Evolutionary conservation across 1,284 basidiomycete genomes (phyloP).

Genomic region (Nidula niveotomentosa): DNA sequence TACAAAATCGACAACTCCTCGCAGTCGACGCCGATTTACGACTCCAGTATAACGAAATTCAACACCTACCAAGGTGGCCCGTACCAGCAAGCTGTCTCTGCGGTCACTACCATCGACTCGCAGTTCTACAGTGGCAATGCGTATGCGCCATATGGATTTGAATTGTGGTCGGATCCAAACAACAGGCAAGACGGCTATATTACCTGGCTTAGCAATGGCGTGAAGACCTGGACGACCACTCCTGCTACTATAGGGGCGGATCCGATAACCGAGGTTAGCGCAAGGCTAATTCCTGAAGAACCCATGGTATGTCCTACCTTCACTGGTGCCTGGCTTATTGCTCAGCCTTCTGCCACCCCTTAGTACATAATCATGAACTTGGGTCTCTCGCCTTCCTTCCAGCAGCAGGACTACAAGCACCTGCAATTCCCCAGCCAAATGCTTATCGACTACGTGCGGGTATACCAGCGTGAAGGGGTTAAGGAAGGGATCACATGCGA

Average conservation of each 20-base stretch:
- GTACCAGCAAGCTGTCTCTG: conserved; percentile 81
- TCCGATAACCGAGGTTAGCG: conserved; percentile 46
- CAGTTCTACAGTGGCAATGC: conserved; percentile 51
- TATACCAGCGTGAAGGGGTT: conserved; percentile 69
- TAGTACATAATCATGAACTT: conserved; percentile 78
- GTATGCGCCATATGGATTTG: conserved; percentile 67
- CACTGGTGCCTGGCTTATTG: too few species aligned
- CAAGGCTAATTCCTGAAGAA: conserved; percentile 72
- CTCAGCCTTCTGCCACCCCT: conserved; percentile 4
- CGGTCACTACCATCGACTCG: conserved; percentile 55
- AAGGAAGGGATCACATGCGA: conserved; percentile 61
- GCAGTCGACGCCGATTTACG: conserved; percentile 53
- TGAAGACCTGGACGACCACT: conserved; percentile 67
- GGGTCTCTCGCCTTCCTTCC: conserved; percentile 71
- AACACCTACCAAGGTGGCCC: conserved; percentile 78
- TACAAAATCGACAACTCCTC: conserved; percentile 62
- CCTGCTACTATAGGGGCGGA: conserved; percentile 63
- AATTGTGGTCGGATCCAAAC: conserved; percentile 71
- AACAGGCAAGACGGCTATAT: conserved; percentile 67
- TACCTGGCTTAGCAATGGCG: conserved; percentile 67
- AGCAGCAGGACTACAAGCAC: conserved; percentile 64
- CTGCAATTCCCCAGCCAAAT: conserved; percentile 69
- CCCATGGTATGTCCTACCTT: conserved; percentile 51
- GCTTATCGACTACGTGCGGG: conserved; percentile 76
- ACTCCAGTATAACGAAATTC: conserved; percentile 46